phyloP scores from a whole-genome alignment of 2,329 filamentous ascomycete genomes.

The Hypoxylon sp. region DNA sequence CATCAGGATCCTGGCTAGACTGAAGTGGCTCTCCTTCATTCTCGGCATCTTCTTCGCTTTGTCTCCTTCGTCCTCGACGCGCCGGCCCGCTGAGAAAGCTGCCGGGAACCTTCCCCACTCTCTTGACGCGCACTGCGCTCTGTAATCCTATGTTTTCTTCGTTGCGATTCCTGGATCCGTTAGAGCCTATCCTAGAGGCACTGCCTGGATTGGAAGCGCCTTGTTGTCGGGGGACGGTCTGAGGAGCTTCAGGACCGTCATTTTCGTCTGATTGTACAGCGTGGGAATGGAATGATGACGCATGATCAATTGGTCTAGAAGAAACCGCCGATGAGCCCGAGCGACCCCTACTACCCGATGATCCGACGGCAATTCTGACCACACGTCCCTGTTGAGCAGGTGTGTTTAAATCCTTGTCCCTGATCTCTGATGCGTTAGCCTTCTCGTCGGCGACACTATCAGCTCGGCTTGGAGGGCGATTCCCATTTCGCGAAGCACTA shows the following conservation, averaged over 20 bases:
- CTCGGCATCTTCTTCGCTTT: slow-evolving; percentile 76
- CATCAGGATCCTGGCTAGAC: slow-evolving; percentile 61
- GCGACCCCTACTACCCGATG: slow-evolving; percentile 62
- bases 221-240: slow-evolving; percentile 65
- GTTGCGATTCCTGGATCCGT: slow-evolving; percentile 65
- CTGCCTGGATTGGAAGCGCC: slow-evolving; percentile 66
- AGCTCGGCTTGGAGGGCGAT: slow-evolving; percentile 59
- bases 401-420: slow-evolving; percentile 65
- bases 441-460: slow-evolving; percentile 61
- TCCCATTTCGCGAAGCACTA: slow-evolving; percentile 56
- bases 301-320: slow-evolving; percentile 54
- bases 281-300: slow-evolving; percentile 57
- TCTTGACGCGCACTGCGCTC: slow-evolving; percentile 83
- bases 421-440: slow-evolving; percentile 54
- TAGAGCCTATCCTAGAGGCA: slow-evolving; percentile 67
- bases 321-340: slow-evolving; percentile 58
- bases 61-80: slow-evolving; percentile 77
- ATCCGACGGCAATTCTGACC: slow-evolving; percentile 69
- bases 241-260: slow-evolving; percentile 65
- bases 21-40: slow-evolving; percentile 60
- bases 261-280: slow-evolving; percentile 56
- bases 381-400: slow-evolving; percentile 67
- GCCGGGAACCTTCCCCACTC: slow-evolving; percentile 80
- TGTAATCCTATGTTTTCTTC: slow-evolving; percentile 77
- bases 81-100: slow-evolving; percentile 86